These are phyloP conservation scores for Carex parvula DNA, from an alignment of 176 grass and related monocot species.

Conservation along the genomic window DNA sequence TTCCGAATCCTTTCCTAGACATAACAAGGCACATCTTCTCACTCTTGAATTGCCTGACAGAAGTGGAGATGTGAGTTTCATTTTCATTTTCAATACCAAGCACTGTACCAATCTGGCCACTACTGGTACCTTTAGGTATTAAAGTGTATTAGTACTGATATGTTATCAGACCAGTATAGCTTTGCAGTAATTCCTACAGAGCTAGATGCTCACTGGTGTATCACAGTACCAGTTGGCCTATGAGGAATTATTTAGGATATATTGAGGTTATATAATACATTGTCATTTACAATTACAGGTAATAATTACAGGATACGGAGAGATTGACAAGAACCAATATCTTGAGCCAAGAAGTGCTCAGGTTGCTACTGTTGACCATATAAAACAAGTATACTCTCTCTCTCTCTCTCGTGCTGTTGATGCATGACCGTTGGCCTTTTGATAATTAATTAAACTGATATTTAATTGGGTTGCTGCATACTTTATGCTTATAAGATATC, in stretches of 20 bases:
- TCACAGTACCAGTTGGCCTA: background rate
- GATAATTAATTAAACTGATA: background rate
- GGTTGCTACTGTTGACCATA: slow-evolving; percentile 92
- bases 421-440: background rate
- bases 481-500: background rate
- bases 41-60: slow-evolving; percentile 77
- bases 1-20: slow-evolving; percentile 77
- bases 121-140: background rate
- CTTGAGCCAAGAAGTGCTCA: slow-evolving; percentile 89
- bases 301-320: slow-evolving; percentile 73
- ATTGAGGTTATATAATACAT: slow-evolving; percentile 10
- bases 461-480: background rate
- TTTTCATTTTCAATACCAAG: background rate
- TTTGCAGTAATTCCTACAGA: background rate
- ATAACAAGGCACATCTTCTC: slow-evolving; percentile 82
- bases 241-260: background rate
- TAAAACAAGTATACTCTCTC: slow-evolving; percentile 57
- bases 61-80: slow-evolving; percentile 81
- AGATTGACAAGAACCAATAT: slow-evolving; percentile 70
- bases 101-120: background rate
- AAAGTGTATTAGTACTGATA: background rate
- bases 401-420: background rate
- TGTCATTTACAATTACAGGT: slow-evolving; percentile 46
- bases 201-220: background rate
- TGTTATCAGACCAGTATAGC: background rate